Base-by-base conservation (phyloP, 129 eudicot species). In the Artemisia annua region DNA sequence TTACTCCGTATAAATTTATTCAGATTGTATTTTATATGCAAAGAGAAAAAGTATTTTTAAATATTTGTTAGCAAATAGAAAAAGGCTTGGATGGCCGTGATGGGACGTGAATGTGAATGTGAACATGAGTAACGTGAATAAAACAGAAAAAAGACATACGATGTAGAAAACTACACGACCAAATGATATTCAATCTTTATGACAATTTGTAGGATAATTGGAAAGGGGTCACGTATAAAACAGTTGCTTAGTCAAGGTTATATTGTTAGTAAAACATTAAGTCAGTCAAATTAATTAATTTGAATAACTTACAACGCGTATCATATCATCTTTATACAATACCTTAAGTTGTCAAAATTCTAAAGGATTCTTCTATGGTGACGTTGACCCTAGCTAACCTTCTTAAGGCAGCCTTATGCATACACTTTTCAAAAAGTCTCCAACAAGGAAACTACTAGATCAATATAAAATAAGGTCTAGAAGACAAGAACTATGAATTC, bases 371-470 rank as follows among this genome's bases (percentile, higher is more conserved):
- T 71, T 71, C 82, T 18, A n/a, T 71, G 16, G 22, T 26, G 51
- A 71, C 48, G 66, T 78, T 78, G 77, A 78, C 82, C 77, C 77
- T 44, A 54, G 16, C 51, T 73, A 54, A 55, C 57, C 39, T 58
- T 55, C 51, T 63, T 55, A 5, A 44, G 57, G 72, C 82, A 11
- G 66, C 24, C 66, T 15, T 69, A 60, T 77, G 44, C 58, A 75
- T 11, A n/a, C 60, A 32, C n/a, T n/a, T n/a, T n/a, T n/a, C n/a
- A n/a, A n/a, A n/a, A n/a, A 3, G 16, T 54, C 57, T 75, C 24
- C 72, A 74, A 51, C 50, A 16, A 71, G 72, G 82, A 70, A 70
- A 56, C 61, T 63, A 63, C 72, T 30, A 63, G 12, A 24, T 32
- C 78, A 32, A 32, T 64, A 64, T 18, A 74, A 18, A 18, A 65